Percentiles rank a stretch among this genome's conserved stretches.
Conservation (phyloP, 352 stramenopile genomes). For the Pythium chondricola region DNA sequence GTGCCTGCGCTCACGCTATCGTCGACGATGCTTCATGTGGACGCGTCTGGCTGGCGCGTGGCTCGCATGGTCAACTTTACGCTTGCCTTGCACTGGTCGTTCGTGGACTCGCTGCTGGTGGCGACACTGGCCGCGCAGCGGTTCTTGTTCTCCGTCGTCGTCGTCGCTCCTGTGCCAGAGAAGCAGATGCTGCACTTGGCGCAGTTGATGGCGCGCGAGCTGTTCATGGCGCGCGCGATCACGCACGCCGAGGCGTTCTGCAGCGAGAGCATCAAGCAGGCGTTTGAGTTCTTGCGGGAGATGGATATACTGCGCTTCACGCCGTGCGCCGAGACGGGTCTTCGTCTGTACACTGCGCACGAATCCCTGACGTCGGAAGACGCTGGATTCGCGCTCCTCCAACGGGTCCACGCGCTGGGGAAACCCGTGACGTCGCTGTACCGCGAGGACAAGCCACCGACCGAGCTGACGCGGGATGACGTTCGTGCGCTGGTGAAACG, state of each 20-base stretch:
- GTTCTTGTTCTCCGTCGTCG: constrained; percentile 11
- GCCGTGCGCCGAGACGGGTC: constrained; percentile 21
- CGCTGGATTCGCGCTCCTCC: constrained; percentile 23
- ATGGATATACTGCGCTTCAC: constrained; percentile 29
- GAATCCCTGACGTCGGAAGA: background rate
- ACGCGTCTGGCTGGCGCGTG: constrained; percentile 23
- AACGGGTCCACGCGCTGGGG: constrained; percentile 35
- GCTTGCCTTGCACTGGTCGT: constrained; percentile 65
- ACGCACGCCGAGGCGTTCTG: constrained; percentile 62
- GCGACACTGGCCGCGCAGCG: constrained; percentile 42
- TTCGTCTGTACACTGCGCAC: constrained; percentile 19
- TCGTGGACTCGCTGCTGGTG: constrained; percentile 73
- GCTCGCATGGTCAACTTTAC: constrained; percentile 50
- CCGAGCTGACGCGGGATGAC: constrained; percentile 22
- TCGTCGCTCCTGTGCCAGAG: constrained; percentile 10
- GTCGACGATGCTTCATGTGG: constrained; percentile 18
- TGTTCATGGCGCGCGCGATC: constrained; percentile 38
- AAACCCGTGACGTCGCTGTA: constrained; percentile 44
- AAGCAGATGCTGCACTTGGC: constrained; percentile 44
- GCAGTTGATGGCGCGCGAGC: constrained; percentile 43
- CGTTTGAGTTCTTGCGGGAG: constrained; percentile 57
- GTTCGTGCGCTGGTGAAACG: constrained; percentile 25
- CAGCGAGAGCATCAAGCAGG: constrained; percentile 72
- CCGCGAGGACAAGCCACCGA: constrained; percentile 23
- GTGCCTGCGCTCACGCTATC: constrained; percentile 7